Conservation (phyloP, 2,329 filamentous ascomycete genomes). For the Fusarium sp. region DNA sequence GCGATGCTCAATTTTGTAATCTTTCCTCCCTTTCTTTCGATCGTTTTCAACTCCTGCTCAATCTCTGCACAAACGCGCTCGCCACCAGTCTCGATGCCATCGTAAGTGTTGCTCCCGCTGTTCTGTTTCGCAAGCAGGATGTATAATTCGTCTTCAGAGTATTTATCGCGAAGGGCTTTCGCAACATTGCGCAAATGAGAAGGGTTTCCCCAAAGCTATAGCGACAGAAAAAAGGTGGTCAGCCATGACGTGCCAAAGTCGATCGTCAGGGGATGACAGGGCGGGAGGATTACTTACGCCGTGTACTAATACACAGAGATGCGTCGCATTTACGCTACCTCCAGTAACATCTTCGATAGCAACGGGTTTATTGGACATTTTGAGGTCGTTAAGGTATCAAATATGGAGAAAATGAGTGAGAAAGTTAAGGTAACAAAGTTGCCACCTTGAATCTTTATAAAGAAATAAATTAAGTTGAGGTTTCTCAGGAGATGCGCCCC, state of each 20-base stretch:
- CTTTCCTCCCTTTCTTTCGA: constrained; percentile 72
- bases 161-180: constrained; percentile 70
- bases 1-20: constrained; percentile 87
- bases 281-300: constrained; percentile 65
- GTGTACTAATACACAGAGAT: constrained; percentile 83
- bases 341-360: constrained; percentile 56
- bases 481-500: constrained; percentile 39
- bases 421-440: neutral
- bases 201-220: constrained; percentile 82
- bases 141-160: constrained; percentile 73
- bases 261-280: constrained; percentile 29
- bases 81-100: constrained; percentile 75
- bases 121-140: constrained; percentile 80
- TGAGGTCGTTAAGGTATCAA: constrained; percentile 1
- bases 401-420: constrained; percentile 1
- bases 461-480: constrained; percentile 33
- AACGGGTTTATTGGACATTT: constrained; percentile 35
- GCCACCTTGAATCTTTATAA: constrained; percentile 3
- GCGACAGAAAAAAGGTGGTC: constrained; percentile 22
- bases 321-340: constrained; percentile 68
- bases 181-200: constrained; percentile 77
- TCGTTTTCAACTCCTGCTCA: constrained; percentile 69
- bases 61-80: constrained; percentile 76
- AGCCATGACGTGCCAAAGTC: constrained; percentile 36
- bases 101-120: constrained; percentile 77